Evolutionary conservation across 2,329 filamentous ascomycete genomes (phyloP).

Genomic region (Ophiosphaerella herpotricha): DNA sequence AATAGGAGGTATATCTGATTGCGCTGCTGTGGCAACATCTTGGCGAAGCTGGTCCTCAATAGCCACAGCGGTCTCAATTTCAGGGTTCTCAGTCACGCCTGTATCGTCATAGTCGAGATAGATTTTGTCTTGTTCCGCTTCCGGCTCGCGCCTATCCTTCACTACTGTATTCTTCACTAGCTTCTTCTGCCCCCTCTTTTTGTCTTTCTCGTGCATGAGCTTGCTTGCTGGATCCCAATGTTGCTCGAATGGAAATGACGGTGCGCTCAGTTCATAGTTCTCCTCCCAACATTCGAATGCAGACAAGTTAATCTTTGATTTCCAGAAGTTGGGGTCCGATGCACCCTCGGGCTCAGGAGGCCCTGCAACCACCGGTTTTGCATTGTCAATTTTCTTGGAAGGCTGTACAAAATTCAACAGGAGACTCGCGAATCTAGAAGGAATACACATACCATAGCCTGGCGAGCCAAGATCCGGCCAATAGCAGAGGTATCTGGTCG

Average conservation of each 20-base stretch:
- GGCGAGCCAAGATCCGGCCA: conserved; percentile 36
- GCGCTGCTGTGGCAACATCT: conserved; percentile 52
- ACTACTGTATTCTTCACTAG: conserved; percentile 42
- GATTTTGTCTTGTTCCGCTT: conserved; percentile 40
- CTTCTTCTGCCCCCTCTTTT: conserved; percentile 60
- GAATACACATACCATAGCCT: conserved; percentile 19
- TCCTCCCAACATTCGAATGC: conserved; percentile 82
- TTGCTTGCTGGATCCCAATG: conserved; percentile 83
- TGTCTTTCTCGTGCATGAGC: conserved; percentile 59
- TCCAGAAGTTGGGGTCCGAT: conserved; percentile 69
- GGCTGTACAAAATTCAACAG: conserved; percentile 3
- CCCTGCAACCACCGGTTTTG: conserved; percentile 20
- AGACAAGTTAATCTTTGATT: conserved; percentile 70
- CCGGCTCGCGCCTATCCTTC: conserved; percentile 9
- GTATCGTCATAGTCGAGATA: conserved; percentile 42
- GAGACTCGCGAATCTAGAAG: background rate
- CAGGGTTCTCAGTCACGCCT: conserved; percentile 23
- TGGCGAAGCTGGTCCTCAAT: conserved; percentile 40
- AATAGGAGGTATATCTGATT: conserved; percentile 66
- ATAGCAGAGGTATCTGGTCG: conserved; percentile 33
- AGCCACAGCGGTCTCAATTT: conserved; percentile 22
- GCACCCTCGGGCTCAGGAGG: conserved; percentile 29
- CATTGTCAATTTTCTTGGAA: conserved; percentile 23
- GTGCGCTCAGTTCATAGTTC: conserved; percentile 65
- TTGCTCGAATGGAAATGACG: conserved; percentile 88